A percentile compares a stretch with the other conserved stretches of the same genome.
Conservation (phyloP, 2,329 filamentous ascomycete genomes). For the Penicillium sp. region DNA sequence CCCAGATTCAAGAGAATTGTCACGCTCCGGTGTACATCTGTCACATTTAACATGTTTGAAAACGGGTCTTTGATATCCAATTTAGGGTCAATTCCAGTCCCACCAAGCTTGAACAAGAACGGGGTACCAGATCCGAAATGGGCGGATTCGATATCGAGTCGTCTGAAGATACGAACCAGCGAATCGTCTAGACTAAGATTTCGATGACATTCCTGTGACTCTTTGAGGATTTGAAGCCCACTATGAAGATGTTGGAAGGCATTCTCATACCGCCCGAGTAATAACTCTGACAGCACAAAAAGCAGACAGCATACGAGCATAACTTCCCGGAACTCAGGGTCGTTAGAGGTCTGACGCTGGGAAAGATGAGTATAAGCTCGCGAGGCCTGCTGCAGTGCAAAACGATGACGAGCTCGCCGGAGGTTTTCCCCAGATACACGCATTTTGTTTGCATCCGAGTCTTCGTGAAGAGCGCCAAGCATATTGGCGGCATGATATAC, state of each 20-base stretch:
- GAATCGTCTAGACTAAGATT: constrained; percentile 5
- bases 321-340: constrained; percentile 16
- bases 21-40: constrained; percentile 8
- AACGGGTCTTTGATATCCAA: neutral
- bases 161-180: constrained; percentile 5
- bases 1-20: constrained; percentile 7
- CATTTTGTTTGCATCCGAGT: constrained; percentile 9
- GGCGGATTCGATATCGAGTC: constrained; percentile 14
- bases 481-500: constrained; percentile 22
- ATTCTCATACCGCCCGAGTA: constrained; percentile 14
- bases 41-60: neutral
- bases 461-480: constrained; percentile 17
- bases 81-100: neutral
- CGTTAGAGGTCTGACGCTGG: constrained; percentile 12
- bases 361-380: constrained; percentile 7
- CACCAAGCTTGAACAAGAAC: neutral
- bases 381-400: constrained; percentile 9
- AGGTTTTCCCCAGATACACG: constrained; percentile 11
- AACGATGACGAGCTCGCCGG: neutral
- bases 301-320: constrained; percentile 21
- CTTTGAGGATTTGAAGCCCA: constrained; percentile 7
- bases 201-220: constrained; percentile 4
- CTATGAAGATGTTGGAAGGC: constrained; percentile 13
- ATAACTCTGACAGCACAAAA: constrained; percentile 17
- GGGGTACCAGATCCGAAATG: constrained; percentile 11